Percentiles rank a stretch among this genome's conserved stretches.
These are phyloP conservation scores for Colletotrichum higginsianum DNA, from an alignment of 2,329 filamentous ascomycete species.

Conservation along the genomic window DNA sequence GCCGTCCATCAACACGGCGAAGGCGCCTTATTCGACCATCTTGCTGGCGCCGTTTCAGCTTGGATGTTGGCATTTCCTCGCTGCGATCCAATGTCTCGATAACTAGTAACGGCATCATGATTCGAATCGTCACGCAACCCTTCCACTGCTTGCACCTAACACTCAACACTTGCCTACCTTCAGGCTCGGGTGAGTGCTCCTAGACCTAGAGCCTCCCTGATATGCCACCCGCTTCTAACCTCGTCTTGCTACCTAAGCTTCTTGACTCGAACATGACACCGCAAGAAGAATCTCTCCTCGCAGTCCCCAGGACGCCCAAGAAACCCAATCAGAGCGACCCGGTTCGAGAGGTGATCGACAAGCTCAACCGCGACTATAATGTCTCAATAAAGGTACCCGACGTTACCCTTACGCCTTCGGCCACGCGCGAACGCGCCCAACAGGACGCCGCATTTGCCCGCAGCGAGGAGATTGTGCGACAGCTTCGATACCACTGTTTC, in stretches of 20 bases:
- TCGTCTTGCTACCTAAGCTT: background rate
- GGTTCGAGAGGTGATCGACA: conserved; percentile 32
- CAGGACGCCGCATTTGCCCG: conserved; percentile 17
- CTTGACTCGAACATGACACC: conserved; percentile 16
- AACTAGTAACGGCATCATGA: background rate
- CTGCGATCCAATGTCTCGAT: background rate
- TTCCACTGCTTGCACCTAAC: background rate
- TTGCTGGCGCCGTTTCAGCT: background rate
- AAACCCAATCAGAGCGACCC: conserved; percentile 9
- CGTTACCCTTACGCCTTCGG: conserved; percentile 11
- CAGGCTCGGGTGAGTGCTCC: background rate
- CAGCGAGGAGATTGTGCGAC: conserved; percentile 14
- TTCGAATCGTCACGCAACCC: background rate
- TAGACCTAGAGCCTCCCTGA: no score
- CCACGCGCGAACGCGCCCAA: background rate
- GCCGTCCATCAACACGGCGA: no score
- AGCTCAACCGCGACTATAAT: conserved; percentile 29
- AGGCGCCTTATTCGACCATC: background rate
- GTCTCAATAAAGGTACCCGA: conserved; percentile 28
- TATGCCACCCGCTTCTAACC: background rate
- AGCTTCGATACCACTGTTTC: conserved; percentile 20
- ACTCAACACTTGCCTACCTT: no score
- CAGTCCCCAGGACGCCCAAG: conserved; percentile 22
- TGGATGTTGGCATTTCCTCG: conserved; percentile 9
- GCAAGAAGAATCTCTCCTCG: conserved; percentile 1